Conservation (phyloP, 805 yeast species). For the Wickerhamiella qilinensis region DNA sequence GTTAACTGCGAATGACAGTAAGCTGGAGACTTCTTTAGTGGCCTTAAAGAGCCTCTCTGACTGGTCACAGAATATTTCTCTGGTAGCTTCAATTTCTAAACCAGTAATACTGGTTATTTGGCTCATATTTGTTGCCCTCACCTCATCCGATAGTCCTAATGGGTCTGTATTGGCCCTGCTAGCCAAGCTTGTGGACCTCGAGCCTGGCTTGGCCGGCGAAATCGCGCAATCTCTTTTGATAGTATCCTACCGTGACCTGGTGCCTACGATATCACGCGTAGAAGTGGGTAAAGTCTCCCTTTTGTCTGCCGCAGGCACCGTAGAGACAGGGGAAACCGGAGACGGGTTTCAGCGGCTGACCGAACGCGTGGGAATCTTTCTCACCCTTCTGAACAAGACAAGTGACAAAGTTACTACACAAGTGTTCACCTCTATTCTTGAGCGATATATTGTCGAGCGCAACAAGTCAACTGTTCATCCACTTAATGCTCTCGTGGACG, state of each 20-base stretch:
- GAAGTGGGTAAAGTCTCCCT: neutral
- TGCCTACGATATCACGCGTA: neutral
- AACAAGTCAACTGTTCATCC: constrained; percentile 18
- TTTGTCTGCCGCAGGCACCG: neutral
- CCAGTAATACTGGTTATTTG: constrained; percentile 10
- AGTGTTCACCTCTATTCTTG: constrained; percentile 35
- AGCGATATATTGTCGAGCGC: constrained; percentile 26
- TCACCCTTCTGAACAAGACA: constrained; percentile 32
- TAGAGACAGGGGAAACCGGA: neutral
- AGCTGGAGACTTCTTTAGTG: constrained; percentile 5
- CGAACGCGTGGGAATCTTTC: constrained; percentile 25
- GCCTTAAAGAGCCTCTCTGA: constrained; percentile 7
- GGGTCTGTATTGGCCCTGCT: constrained; percentile 6
- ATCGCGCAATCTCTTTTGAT: constrained; percentile 27
- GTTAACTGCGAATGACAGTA: neutral
- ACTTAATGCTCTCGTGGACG: constrained; percentile 24
- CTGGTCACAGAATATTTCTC: constrained; percentile 3
- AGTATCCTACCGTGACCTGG: neutral
- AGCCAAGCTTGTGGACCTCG: constrained; percentile 3
- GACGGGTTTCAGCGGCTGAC: constrained; percentile 28
- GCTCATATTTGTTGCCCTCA: constrained; percentile 12
- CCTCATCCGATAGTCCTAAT: constrained; percentile 10
- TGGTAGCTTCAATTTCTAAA: constrained; percentile 2
- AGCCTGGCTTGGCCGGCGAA: neutral
- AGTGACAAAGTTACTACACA: constrained; percentile 30